Evolutionary conservation across 2,329 filamentous ascomycete genomes (phyloP).

Genomic region (Exophiala mesophila): DNA sequence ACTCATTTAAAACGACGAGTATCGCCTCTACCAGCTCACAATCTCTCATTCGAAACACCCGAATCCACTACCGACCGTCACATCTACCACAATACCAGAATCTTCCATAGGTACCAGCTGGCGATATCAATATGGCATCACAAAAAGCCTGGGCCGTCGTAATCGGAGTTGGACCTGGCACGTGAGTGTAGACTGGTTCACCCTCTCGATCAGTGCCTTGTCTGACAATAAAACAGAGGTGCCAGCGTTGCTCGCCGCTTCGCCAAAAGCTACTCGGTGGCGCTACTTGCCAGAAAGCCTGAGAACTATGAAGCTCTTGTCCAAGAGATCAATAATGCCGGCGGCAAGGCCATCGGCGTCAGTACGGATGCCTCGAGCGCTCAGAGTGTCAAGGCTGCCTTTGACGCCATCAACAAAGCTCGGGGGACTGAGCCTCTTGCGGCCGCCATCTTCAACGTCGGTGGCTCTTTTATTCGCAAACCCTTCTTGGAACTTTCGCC

Average conservation of each 20-base stretch:
- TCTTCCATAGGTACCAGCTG: background rate
- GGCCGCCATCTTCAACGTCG: slow-evolving; percentile 59
- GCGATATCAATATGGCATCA: slow-evolving; percentile 18
- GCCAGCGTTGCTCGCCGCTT: slow-evolving; percentile 58
- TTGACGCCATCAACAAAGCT: slow-evolving; percentile 50
- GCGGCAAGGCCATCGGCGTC: slow-evolving; percentile 58
- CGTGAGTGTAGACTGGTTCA: slow-evolving; percentile 21
- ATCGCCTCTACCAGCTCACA: too few species aligned
- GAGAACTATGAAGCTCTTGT: slow-evolving; percentile 53
- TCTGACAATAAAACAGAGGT: slow-evolving; percentile 35
- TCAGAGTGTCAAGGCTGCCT: slow-evolving; percentile 49
- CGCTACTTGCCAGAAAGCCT: slow-evolving; percentile 55
- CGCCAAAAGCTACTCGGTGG: slow-evolving; percentile 54
- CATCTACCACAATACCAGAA: background rate
- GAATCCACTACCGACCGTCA: too few species aligned
- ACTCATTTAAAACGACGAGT: too few species aligned
- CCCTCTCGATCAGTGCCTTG: background rate
- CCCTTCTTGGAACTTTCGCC: slow-evolving; percentile 58
- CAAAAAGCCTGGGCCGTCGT: slow-evolving; percentile 42
- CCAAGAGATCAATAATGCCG: slow-evolving; percentile 54
- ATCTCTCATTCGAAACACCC: too few species aligned
- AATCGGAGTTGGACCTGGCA: slow-evolving; percentile 45
- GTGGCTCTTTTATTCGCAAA: slow-evolving; percentile 54
- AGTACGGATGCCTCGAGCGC: slow-evolving; percentile 54
- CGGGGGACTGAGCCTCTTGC: slow-evolving; percentile 43